Evolutionary conservation across 805 yeast species (phyloP).

Genomic region (Suhomyces tanzawaensis): DNA sequence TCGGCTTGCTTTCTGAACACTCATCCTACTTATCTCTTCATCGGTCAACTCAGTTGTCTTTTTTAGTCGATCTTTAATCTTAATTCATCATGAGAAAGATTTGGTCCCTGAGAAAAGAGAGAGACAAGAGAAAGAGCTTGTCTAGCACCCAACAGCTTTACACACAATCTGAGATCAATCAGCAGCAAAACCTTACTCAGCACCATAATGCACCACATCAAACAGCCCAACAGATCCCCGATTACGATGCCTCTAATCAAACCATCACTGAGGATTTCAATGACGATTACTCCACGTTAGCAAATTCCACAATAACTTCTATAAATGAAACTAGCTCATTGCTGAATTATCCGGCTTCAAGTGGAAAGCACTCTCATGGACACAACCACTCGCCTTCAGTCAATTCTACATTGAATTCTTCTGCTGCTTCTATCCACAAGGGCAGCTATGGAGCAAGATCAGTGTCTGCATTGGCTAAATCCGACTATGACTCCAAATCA

Average conservation of each 20-base stretch:
- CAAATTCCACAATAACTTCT: slow-evolving; percentile 4
- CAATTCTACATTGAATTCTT: slow-evolving; percentile 5
- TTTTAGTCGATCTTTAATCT: too few species aligned
- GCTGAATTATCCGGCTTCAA: not conserved
- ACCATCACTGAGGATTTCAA: slow-evolving; percentile 7
- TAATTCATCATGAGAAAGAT: slow-evolving; percentile 23
- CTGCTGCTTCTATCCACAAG: not conserved
- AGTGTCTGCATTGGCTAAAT: slow-evolving; percentile 20
- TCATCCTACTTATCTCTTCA: too few species aligned
- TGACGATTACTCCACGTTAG: slow-evolving; percentile 12
- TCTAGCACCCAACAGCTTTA: slow-evolving; percentile 8
- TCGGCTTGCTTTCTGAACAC: too few species aligned
- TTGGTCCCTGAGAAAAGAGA: slow-evolving; percentile 26
- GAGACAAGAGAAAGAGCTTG: slow-evolving; percentile 24
- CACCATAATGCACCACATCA: slow-evolving; percentile 4
- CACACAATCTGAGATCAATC: too few species aligned
- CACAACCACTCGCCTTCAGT: slow-evolving; percentile 7
- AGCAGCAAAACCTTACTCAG: not conserved
- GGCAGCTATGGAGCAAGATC: slow-evolving; percentile 7
- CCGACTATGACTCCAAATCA: slow-evolving; percentile 31
- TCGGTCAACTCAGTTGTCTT: too few species aligned
- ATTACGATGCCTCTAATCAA: slow-evolving; percentile 4
- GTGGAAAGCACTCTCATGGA: not conserved
- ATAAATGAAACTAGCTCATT: slow-evolving; percentile 4
- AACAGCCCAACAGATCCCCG: not conserved